Conservation (phyloP, 305 asterid genomes). For the Petunia hybrid region DNA sequence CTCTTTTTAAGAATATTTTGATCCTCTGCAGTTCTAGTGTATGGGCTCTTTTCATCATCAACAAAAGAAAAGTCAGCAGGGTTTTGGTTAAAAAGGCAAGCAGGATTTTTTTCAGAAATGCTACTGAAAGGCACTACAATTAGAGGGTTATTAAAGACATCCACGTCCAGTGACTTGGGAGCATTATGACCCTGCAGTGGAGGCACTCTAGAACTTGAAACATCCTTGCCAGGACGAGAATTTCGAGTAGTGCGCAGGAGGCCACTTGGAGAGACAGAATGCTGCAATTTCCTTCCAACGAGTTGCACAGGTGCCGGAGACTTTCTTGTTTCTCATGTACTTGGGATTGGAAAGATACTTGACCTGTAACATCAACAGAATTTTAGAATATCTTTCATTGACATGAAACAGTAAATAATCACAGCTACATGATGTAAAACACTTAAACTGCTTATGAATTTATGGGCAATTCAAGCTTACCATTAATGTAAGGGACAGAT, state of each 20-base stretch:
- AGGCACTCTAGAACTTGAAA: slow-evolving; percentile 27
- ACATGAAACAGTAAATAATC: no score
- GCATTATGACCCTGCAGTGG: neutral
- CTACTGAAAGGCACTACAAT: slow-evolving; percentile 47
- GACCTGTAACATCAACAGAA: slow-evolving; percentile 31
- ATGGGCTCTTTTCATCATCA: no score
- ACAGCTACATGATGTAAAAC: no score
- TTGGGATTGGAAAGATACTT: slow-evolving; percentile 32
- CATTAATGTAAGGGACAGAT: slow-evolving; percentile 34
- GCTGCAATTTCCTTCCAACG: neutral
- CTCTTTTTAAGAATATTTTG: slow-evolving; percentile 39
- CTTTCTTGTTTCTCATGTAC: slow-evolving; percentile 27
- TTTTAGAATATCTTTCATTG: no score
- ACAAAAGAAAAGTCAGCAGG: slow-evolving; percentile 67
- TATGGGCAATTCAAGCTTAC: neutral
- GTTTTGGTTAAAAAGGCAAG: slow-evolving; percentile 50
- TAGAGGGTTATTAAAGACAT: slow-evolving; percentile 13
- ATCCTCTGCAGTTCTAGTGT: no score
- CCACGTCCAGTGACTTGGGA: slow-evolving; percentile 21
- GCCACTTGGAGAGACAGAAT: no score
- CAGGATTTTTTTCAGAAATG: no score
- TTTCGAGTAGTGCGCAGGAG: no score
- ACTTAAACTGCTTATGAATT: neutral
- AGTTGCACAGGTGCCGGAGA: neutral
- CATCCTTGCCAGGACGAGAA: slow-evolving; percentile 27